Conservation (phyloP, 2,329 filamentous ascomycete species). For the Stemphylium lycopersici region DNA sequence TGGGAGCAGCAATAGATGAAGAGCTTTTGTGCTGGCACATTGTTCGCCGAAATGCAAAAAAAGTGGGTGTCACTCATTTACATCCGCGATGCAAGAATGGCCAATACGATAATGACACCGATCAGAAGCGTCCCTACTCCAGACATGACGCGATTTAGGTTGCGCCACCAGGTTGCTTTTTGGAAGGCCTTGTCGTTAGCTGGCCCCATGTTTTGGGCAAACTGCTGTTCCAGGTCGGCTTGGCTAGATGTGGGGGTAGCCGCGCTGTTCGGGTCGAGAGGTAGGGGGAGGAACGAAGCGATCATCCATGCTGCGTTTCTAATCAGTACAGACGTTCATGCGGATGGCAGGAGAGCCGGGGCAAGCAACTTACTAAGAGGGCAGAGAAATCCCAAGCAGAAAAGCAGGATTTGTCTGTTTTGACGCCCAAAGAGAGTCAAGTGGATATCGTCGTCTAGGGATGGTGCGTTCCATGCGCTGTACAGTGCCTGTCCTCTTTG, state of each 20-base stretch:
- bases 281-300: constrained; percentile 75
- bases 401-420: constrained; percentile 76
- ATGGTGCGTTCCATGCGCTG: constrained; percentile 76
- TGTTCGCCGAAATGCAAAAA: neutral
- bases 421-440: constrained; percentile 67
- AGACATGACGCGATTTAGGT: constrained; percentile 67
- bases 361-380: constrained; percentile 59
- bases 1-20: neutral
- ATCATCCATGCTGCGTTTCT: constrained; percentile 73
- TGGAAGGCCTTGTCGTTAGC: constrained; percentile 58
- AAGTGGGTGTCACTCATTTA: constrained; percentile 17
- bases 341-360: constrained; percentile 1
- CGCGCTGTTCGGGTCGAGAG: constrained; percentile 57
- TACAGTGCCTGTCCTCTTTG: constrained; percentile 54
- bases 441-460: constrained; percentile 67
- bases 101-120: constrained; percentile 54
- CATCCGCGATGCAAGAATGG: constrained; percentile 47
- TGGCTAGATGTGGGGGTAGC: constrained; percentile 47
- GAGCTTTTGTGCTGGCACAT: constrained; percentile 5
- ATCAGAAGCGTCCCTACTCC: constrained; percentile 62
- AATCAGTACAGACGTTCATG: constrained; percentile 24
- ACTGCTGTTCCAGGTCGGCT: constrained; percentile 51
- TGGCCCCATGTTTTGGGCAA: constrained; percentile 52
- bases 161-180: constrained; percentile 70
- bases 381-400: constrained; percentile 77